These are phyloP conservation scores for Pachysandra terminalis DNA, from an alignment of 164 flowering plant genomes.

Conservation along the genomic window DNA sequence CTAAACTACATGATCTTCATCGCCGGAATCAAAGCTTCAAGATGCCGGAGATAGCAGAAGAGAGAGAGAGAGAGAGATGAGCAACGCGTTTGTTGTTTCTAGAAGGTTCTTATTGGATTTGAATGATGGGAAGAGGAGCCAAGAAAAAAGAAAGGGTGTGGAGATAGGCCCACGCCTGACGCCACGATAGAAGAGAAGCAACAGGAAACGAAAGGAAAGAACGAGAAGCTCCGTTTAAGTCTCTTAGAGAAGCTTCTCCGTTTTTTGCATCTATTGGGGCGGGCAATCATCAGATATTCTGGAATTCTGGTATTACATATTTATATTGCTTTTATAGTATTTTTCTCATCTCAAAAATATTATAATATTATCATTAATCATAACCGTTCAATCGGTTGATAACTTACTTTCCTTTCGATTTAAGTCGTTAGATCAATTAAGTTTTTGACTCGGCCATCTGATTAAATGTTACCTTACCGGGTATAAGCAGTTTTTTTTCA, in stretches of 20 bases:
- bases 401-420: too few species aligned
- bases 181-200: background rate
- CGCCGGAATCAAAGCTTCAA: background rate
- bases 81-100: conserved; percentile 22
- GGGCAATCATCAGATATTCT: background rate
- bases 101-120: conserved; percentile 32
- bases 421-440: too few species aligned
- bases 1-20: too few species aligned
- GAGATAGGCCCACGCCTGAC: too few species aligned
- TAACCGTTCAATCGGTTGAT: too few species aligned
- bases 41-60: background rate
- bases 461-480: too few species aligned
- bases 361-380: too few species aligned
- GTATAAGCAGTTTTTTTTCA: too few species aligned
- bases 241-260: conserved; percentile 31
- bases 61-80: background rate
- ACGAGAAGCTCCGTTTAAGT: conserved; percentile 29
- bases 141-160: background rate
- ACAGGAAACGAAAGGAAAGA: conserved; percentile 28
- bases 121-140: conserved; percentile 1
- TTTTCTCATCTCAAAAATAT: too few species aligned
- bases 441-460: too few species aligned
- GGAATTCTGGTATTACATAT: too few species aligned
- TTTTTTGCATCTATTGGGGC: conserved; percentile 17
- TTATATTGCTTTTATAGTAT: too few species aligned